Evolutionary conservation across 495 filamentous ascomycete species (phyloP).

Genomic region (Evansstolkia leycettana): DNA sequence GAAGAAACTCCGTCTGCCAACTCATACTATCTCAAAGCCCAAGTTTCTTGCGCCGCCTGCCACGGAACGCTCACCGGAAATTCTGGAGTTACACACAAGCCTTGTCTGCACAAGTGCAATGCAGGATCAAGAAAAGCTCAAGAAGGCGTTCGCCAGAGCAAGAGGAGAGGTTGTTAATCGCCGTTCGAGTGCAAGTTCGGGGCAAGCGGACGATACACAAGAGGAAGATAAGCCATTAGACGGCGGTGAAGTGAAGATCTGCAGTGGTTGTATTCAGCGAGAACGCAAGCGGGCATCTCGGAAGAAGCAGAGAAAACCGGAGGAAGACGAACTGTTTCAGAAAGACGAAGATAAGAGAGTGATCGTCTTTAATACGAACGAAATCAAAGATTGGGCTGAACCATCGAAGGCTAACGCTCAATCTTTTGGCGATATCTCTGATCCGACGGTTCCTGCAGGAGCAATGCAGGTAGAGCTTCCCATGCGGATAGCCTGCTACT

Average conservation of each 20-base stretch:
- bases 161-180: slow-evolving; percentile 22
- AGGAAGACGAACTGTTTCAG: slow-evolving; percentile 71
- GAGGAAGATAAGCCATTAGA: slow-evolving; percentile 63
- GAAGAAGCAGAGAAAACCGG: slow-evolving; percentile 79
- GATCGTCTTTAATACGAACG: slow-evolving; percentile 88
- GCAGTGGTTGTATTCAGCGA: slow-evolving; percentile 65
- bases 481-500: slow-evolving; percentile 97
- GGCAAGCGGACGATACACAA: slow-evolving; percentile 16
- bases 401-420: slow-evolving; percentile 28
- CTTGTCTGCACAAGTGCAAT: slow-evolving; percentile 93
- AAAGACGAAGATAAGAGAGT: slow-evolving; percentile 66
- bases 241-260: slow-evolving; percentile 79
- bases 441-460: slow-evolving; percentile 38
- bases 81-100: slow-evolving; percentile 65
- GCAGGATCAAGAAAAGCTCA: slow-evolving; percentile 49
- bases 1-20: slow-evolving; percentile 70
- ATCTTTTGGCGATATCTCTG: slow-evolving; percentile 13
- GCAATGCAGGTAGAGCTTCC: slow-evolving; percentile 66
- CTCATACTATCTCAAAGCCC: slow-evolving; percentile 80
- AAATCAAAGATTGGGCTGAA: slow-evolving; percentile 74
- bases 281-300: slow-evolving; percentile 78
- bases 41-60: slow-evolving; percentile 66
- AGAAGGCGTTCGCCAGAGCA: slow-evolving; percentile 57
- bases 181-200: slow-evolving; percentile 16
- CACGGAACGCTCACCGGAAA: slow-evolving; percentile 49